Conservation (phyloP, 2,329 filamentous ascomycete genomes). For the Sclerotinia nivalis region DNA sequence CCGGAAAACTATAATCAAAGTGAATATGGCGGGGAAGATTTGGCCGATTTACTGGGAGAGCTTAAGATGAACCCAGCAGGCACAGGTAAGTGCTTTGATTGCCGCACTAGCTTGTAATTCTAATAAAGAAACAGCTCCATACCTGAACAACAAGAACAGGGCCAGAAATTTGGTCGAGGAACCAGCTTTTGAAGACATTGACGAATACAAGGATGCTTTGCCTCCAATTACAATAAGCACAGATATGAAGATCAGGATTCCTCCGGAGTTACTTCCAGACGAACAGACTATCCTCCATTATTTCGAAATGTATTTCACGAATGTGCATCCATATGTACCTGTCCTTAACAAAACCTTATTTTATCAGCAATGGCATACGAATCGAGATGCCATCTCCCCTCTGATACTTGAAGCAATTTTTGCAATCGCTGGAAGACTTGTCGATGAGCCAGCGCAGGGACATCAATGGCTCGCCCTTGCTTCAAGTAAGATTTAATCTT, state of each 20-base stretch:
- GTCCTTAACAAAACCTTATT: slow-evolving; percentile 81
- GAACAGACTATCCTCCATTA: slow-evolving; percentile 80
- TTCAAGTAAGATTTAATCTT: slow-evolving; percentile 57
- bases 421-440: slow-evolving; percentile 80
- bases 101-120: background rate
- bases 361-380: slow-evolving; percentile 86
- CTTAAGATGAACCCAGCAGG: slow-evolving; percentile 85
- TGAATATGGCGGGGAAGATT: slow-evolving; percentile 62
- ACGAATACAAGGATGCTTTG: slow-evolving; percentile 70
- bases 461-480: slow-evolving; percentile 92
- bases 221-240: slow-evolving; percentile 67
- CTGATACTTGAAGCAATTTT: slow-evolving; percentile 88
- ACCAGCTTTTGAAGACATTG: slow-evolving; percentile 67
- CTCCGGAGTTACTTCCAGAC: slow-evolving; percentile 87
- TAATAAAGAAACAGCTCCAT: slow-evolving; percentile 62
- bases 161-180: slow-evolving; percentile 54
- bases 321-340: slow-evolving; percentile 91
- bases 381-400: slow-evolving; percentile 82
- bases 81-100: slow-evolving; percentile 62
- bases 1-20: slow-evolving; percentile 60
- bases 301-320: slow-evolving; percentile 85
- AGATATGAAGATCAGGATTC: slow-evolving; percentile 81
- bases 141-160: slow-evolving; percentile 66
- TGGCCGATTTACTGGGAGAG: slow-evolving; percentile 80
- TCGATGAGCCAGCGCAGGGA: slow-evolving; percentile 80